Percentiles rank a stretch among this genome's conserved stretches.
These are phyloP conservation scores for Primulina eburnea DNA, from an alignment of 257 asterid species.

Conservation along the genomic window DNA sequence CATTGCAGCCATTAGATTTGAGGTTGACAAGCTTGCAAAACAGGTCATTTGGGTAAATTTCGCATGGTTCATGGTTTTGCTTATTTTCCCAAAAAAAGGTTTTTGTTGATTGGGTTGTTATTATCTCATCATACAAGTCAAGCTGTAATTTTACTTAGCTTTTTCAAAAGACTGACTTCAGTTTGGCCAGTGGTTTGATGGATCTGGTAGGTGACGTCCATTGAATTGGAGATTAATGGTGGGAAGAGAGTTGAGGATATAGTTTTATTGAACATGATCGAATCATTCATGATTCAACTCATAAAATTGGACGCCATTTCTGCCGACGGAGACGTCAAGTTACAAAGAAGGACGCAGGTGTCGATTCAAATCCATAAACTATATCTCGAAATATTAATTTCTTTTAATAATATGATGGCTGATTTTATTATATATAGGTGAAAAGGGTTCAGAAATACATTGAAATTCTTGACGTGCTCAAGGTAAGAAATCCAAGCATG, in stretches of 20 bases:
- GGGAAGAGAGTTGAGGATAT: constrained; percentile 76
- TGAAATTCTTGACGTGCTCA: constrained; percentile 72
- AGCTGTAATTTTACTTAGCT: too few species aligned
- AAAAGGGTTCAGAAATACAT: constrained; percentile 85
- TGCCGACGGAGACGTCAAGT: constrained; percentile 90
- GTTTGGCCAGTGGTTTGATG: not conserved
- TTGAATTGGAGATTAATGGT: constrained; percentile 65
- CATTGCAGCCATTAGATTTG: constrained; percentile 54
- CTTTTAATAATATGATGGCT: not conserved
- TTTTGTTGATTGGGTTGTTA: too few species aligned
- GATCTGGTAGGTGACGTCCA: constrained; percentile 53
- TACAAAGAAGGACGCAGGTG: constrained; percentile 93
- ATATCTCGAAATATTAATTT: not conserved
- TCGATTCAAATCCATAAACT: not conserved
- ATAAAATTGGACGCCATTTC: constrained; percentile 75
- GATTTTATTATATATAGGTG: constrained; percentile 52
- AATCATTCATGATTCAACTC: constrained; percentile 74
- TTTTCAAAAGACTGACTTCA: too few species aligned
- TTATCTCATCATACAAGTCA: too few species aligned
- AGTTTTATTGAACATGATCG: constrained; percentile 57
- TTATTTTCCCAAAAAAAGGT: too few species aligned
- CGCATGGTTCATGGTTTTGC: not conserved
- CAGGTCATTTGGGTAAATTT: constrained; percentile 39
- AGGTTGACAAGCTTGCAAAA: constrained; percentile 73
- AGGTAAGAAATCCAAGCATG: constrained; percentile 49